Evolutionary conservation across 345 rosid species (phyloP).

Genomic region (Psidium friedrichsthalianum): DNA sequence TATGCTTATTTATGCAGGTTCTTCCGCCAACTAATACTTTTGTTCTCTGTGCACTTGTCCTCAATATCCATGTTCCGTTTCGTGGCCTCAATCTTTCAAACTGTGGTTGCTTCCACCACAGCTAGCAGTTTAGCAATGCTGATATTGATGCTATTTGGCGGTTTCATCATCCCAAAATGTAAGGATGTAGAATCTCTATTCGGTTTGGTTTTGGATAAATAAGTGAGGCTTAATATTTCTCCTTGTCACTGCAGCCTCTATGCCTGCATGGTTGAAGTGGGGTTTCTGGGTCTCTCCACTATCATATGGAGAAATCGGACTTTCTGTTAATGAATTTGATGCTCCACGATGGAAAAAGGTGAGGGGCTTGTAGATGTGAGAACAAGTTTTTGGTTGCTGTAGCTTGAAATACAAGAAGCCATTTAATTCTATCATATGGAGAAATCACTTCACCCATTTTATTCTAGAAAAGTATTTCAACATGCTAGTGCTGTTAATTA

Average conservation of each 20-base stretch:
- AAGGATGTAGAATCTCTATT: constrained; percentile 3
- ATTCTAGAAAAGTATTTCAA: background rate
- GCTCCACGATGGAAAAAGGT: constrained; percentile 81
- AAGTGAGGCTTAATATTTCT: background rate
- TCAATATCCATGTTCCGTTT: constrained; percentile 65
- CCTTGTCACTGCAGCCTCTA: constrained; percentile 33
- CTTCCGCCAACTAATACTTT: constrained; percentile 47
- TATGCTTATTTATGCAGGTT: constrained; percentile 27
- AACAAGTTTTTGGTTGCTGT: background rate
- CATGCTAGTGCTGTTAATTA: background rate
- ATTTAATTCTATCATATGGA: background rate
- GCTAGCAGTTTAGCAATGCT: constrained; percentile 37
- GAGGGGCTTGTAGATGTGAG: background rate
- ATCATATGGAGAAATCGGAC: constrained; percentile 58
- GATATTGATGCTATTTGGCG: constrained; percentile 34
- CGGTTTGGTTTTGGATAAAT: background rate
- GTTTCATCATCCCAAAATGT: constrained; percentile 56
- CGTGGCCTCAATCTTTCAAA: constrained; percentile 51
- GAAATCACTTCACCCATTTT: background rate
- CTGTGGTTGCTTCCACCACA: constrained; percentile 31
- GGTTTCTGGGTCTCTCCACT: constrained; percentile 67
- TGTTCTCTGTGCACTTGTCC: constrained; percentile 47
- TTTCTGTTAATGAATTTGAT: constrained; percentile 55
- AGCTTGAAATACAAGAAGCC: background rate
- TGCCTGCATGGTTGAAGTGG: constrained; percentile 78